A percentile compares a stretch with the other conserved stretches of the same genome.
These are phyloP conservation scores for Magnolia changhungtana DNA, from an alignment of 164 flowering plant species.

Conservation along the genomic window DNA sequence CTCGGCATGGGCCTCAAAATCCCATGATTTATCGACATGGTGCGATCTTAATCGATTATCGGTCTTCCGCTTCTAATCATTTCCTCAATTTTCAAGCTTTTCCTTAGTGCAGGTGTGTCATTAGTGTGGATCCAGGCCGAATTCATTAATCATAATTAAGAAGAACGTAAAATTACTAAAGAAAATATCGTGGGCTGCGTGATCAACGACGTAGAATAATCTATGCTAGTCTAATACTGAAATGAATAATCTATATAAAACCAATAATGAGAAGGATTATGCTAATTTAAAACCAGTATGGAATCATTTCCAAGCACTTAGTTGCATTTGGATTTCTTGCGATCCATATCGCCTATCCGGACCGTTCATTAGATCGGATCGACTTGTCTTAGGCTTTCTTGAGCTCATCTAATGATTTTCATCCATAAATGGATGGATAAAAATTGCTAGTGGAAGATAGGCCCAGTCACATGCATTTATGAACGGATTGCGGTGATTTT, in stretches of 20 bases:
- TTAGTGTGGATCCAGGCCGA: neutral
- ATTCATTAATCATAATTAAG: neutral
- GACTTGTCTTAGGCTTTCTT: too few species aligned
- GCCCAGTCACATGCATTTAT: too few species aligned
- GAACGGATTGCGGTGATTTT: too few species aligned
- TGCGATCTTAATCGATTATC: conserved; percentile 29
- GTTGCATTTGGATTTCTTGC: too few species aligned
- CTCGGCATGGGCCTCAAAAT: conserved; percentile 34
- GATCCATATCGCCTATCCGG: too few species aligned
- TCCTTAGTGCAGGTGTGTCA: neutral
- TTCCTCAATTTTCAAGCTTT: conserved; percentile 16
- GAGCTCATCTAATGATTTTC: too few species aligned
- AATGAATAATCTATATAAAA: neutral
- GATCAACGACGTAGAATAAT: conserved; percentile 18
- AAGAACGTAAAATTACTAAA: conserved; percentile 2
- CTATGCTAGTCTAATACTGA: neutral
- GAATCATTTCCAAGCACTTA: too few species aligned
- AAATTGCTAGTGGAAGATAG: too few species aligned
- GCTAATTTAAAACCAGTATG: neutral
- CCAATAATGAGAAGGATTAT: neutral
- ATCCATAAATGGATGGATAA: too few species aligned
- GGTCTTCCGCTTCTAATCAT: conserved; percentile 45
- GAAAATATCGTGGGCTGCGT: conserved; percentile 17
- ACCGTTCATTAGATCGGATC: too few species aligned
- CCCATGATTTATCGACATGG: conserved; percentile 37